Evolutionary conservation across 129 eudicot species (phyloP), one percentile per base, ranked within the genome.

Genomic region (Flaveria ramosissima): DNA sequence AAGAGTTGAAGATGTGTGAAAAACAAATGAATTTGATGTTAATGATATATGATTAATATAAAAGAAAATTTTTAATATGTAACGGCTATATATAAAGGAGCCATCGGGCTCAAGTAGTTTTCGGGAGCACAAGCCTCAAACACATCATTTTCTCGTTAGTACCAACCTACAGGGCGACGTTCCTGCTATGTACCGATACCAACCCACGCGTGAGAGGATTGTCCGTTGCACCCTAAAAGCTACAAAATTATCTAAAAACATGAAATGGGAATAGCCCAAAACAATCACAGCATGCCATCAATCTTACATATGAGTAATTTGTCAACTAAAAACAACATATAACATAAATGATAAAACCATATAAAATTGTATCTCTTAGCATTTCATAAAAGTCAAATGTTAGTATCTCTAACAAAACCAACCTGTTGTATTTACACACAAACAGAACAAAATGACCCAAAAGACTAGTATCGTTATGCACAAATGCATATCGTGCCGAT

Each of bases 351-450:
- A 30, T 30, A 3, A 39, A 30, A 42, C 30, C 68, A 77, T 41
- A n/a, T 17, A 42, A 55, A 50, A 24, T 15, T 60, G n/a, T 7
- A 60, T 60, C 39, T 60, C 67, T 8, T 39, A 68, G 27, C 46
- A 21, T 48, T 48, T 51, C 46, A 72, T 64, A 72, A 42, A 24
- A 48, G 23, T n/a, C 7, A 30, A 51, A 15, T 16, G 48, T 51
- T 53, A 16, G 64, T 23, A 19, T 19, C 11, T 78, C 72, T 30
- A 53, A 80, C 71, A 71, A 48, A 48, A 48, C 5, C 53, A 47
- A 26, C 72, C 47, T 19, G 2, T 17, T n/a, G 15, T 68, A 77
- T 77, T n/a, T 68, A 77, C 76, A 55, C 42, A n/a, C 60, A 56
- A 77, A 17, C 57, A 24, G 30, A 46, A 55, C 69, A 23, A 68